A percentile compares a stretch with the other conserved stretches of the same genome.
These are phyloP conservation scores for Peribolospora kevripleyi DNA, from an alignment of 768 basidiomycete species.

Conservation along the genomic window DNA sequence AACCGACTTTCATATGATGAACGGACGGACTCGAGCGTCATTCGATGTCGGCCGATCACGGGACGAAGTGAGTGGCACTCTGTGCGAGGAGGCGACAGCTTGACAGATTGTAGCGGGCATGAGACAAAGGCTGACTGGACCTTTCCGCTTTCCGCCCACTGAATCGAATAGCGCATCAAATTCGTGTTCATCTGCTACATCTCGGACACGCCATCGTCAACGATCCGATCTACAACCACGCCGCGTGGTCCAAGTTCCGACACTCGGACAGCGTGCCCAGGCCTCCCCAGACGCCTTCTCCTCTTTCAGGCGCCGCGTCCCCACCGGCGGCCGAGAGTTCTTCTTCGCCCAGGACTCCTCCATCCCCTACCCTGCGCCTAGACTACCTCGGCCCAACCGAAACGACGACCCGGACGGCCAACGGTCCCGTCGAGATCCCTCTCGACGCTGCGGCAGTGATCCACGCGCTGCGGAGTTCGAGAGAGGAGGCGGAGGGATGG, in stretches of 20 bases:
- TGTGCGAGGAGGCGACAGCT: background rate
- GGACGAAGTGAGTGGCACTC: conserved; percentile 49
- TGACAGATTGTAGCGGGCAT: background rate
- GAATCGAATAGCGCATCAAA: conserved; percentile 55
- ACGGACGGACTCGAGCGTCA: conserved; percentile 56
- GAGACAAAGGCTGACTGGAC: too few species aligned
- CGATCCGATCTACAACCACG: conserved; percentile 71
- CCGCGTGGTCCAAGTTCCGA: conserved; percentile 18
- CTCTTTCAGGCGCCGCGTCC: background rate
- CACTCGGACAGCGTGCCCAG: conserved; percentile 12
- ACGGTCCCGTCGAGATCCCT: conserved; percentile 38
- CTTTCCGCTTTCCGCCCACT: background rate
- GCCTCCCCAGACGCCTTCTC: background rate
- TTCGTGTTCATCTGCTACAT: conserved; percentile 79
- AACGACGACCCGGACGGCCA: conserved; percentile 6
- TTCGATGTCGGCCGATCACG: conserved; percentile 74
- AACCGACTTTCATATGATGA: conserved; percentile 54
- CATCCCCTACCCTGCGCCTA: conserved; percentile 3
- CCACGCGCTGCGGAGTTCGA: conserved; percentile 52
- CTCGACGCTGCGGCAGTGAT: conserved; percentile 55
- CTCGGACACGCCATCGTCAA: conserved; percentile 85
- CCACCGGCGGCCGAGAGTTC: background rate
- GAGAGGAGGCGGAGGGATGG: conserved; percentile 78
- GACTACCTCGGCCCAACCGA: too few species aligned
- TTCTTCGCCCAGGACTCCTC: background rate